These are phyloP conservation scores for Verruconis gallopava DNA, from an alignment of 2,329 filamentous ascomycete genomes.

Conservation along the genomic window DNA sequence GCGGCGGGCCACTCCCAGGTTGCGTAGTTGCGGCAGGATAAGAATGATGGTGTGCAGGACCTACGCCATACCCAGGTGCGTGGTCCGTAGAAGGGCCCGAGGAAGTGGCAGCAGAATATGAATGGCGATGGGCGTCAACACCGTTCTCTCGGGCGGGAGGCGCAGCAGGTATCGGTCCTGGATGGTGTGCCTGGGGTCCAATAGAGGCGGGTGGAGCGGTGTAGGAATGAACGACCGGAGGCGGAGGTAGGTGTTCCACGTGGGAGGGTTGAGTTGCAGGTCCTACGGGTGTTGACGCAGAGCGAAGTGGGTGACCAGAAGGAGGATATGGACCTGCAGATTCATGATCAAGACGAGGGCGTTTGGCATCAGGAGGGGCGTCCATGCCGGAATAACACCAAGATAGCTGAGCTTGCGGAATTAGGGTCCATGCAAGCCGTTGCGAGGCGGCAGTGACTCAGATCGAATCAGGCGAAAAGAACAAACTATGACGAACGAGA, in stretches of 20 bases:
- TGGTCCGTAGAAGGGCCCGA: slow-evolving; percentile 4
- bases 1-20: not conserved
- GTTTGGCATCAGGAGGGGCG: slow-evolving; percentile 8
- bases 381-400: slow-evolving; percentile 6
- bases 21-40: not conserved
- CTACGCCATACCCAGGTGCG: slow-evolving; percentile 5
- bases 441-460: not conserved
- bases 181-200: not conserved
- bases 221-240: slow-evolving; percentile 1
- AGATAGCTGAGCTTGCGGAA: slow-evolving; percentile 3
- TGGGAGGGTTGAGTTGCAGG: slow-evolving; percentile 6
- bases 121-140: slow-evolving; percentile 2
- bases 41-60: not conserved
- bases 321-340: not conserved
- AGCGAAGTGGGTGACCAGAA: slow-evolving; percentile 7
- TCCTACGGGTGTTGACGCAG: slow-evolving; percentile 3
- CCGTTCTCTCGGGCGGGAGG: not conserved
- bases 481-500: not conserved
- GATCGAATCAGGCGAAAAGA: slow-evolving; percentile 1
- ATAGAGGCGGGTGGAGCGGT: not conserved
- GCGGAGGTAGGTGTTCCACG: slow-evolving; percentile 3
- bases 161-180: too few relatives aligned
- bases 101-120: slow-evolving; percentile 1
- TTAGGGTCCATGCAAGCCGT: not conserved
- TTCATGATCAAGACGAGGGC: slow-evolving; percentile 8